Base-by-base conservation (phyloP, 352 stramenopile species). In the Globisporangium spinosum region DNA sequence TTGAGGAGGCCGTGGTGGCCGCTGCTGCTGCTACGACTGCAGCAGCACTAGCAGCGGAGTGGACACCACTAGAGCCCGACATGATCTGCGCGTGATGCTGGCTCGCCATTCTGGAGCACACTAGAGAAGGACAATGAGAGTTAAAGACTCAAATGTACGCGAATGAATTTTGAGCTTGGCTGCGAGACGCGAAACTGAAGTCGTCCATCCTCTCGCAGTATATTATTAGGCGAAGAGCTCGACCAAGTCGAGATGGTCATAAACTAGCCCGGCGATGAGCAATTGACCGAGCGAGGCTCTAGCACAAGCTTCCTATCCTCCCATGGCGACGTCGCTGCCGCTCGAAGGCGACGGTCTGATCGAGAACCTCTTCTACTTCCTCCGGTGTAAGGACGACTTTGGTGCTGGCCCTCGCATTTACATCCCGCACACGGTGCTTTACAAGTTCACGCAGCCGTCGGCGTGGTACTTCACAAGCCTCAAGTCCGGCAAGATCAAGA, bases 401-500 rank as follows among this genome's bases (percentile, higher is more conserved):
- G 89, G 85, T 32, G 85, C 79, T 32, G 87, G 89, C 0, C 92
- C 93, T 22, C 80, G 79, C 32, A 83, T 99, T 27, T 94, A 89
- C 73, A 73, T 98, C 35, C 96, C 96, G 12, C 93, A 98, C 70
- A 98, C 96, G 0, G 79, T 98, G 17, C 74, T 98, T 29, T 99
- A 97, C 78, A 93, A 95, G 43, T 97, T 93, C 61, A 85, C 85
- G 3, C 90, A 98, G 72, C 91, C 96, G 35, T 74, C 94, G 12
- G 82, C 86, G 56, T 99, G 97, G 97, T 99, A 98, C 74, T 99
- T 99, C 53, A 98, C 95, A 7, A 91, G 80, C 64, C 78, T 83
- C 27, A 84, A 82, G 60, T 85, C 76, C 20, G 84, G 83, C 63
- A 89, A 89, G 10, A 90, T 98, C 73, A 97, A 98, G 80, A 91